These are phyloP conservation scores for Dactylellina leptospora DNA, from an alignment of 2,329 filamentous ascomycete genomes.

Conservation along the genomic window DNA sequence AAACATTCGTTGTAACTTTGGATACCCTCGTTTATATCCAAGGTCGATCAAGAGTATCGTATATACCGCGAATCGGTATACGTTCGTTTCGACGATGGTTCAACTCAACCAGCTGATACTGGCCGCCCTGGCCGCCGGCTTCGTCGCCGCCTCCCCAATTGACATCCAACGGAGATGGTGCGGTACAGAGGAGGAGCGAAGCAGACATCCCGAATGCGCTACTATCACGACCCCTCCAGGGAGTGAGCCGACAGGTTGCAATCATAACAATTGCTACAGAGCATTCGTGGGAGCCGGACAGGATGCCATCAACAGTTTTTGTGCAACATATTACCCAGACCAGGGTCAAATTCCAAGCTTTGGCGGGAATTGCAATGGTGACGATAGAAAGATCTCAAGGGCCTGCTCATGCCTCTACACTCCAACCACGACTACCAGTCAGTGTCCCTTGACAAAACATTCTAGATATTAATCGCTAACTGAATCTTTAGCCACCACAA, in stretches of 20 bases:
- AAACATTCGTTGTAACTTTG: slow-evolving; percentile 38
- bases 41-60: too few species aligned
- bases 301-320: too few species aligned
- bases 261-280: slow-evolving; percentile 5
- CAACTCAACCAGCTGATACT: slow-evolving; percentile 37
- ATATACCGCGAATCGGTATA: slow-evolving; percentile 6
- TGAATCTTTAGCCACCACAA: not conserved
- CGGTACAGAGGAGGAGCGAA: slow-evolving; percentile 21
- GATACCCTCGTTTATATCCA: slow-evolving; percentile 54
- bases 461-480: not conserved
- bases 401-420: not conserved
- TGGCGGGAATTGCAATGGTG: not conserved
- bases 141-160: slow-evolving; percentile 37
- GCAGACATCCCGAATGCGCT: slow-evolving; percentile 30
- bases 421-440: not conserved
- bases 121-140: slow-evolving; percentile 24
- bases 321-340: not conserved
- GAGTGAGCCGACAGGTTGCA: slow-evolving; percentile 14
- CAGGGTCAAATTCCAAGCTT: slow-evolving; percentile 1
- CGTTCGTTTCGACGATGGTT: slow-evolving; percentile 48
- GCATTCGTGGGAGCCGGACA: too few species aligned
- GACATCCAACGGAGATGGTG: slow-evolving; percentile 31
- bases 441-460: not conserved
- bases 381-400: too few species aligned
- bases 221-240: not conserved